phyloP scores from a whole-genome alignment of 805 yeast genomes.

The Hagleromyces aurorensis region DNA sequence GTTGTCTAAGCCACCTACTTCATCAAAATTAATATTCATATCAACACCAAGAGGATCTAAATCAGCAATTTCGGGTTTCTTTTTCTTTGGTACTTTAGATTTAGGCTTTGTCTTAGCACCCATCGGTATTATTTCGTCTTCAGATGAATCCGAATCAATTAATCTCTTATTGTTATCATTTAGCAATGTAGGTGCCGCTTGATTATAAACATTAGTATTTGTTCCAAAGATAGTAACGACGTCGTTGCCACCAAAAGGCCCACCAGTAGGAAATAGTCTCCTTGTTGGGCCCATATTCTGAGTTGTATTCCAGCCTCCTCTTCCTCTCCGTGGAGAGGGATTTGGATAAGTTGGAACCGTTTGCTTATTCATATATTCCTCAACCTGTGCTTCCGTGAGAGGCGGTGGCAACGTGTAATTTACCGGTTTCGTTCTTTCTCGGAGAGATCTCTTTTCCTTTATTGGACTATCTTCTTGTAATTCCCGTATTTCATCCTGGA shows the following conservation, averaged over 20 bases:
- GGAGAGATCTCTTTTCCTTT: slow-evolving; percentile 43
- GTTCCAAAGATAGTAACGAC: slow-evolving; percentile 76
- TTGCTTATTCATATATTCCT: slow-evolving; percentile 26
- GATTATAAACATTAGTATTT: slow-evolving; percentile 38
- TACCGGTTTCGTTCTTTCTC: slow-evolving; percentile 65
- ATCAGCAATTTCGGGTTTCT: slow-evolving; percentile 67
- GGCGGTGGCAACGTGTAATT: slow-evolving; percentile 86
- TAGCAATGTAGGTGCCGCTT: slow-evolving; percentile 21
- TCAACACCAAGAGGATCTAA: slow-evolving; percentile 90
- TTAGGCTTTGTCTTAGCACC: slow-evolving; percentile 34
- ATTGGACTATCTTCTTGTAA: slow-evolving; percentile 54
- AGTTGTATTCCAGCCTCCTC: slow-evolving; percentile 34
- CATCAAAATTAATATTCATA: slow-evolving; percentile 74
- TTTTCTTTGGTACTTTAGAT: slow-evolving; percentile 31
- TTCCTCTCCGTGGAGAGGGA: slow-evolving; percentile 31
- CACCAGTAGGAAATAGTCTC: slow-evolving; percentile 84
- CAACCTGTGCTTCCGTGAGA: slow-evolving; percentile 35
- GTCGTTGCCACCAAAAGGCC: slow-evolving; percentile 97
- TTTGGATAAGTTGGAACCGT: slow-evolving; percentile 9
- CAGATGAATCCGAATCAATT: slow-evolving; percentile 54
- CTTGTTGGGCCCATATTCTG: slow-evolving; percentile 43
- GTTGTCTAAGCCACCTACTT: slow-evolving; percentile 86
- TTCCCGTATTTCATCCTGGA: slow-evolving; percentile 61
- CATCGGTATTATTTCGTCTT: slow-evolving; percentile 47
- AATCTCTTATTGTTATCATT: slow-evolving; percentile 24